Evolutionary conservation across 768 basidiomycete species (phyloP).

Genomic region (Boletus rufocinnamomeus): DNA sequence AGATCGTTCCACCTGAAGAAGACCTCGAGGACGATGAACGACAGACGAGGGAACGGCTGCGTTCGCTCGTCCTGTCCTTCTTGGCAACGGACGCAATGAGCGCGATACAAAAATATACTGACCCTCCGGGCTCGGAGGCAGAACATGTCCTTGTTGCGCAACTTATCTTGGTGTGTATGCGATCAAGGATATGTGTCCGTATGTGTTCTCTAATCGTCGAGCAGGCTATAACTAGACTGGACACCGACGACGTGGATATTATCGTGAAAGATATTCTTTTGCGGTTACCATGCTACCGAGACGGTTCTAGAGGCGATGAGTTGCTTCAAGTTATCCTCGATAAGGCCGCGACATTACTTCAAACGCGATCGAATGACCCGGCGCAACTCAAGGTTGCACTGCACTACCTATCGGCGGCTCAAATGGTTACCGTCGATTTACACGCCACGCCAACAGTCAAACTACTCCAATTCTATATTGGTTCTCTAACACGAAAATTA

Average conservation of each 20-base stretch:
- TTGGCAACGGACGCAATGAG: constrained; percentile 52
- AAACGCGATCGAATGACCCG: constrained; percentile 32
- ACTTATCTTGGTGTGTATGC: constrained; percentile 48
- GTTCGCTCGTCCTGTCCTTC: constrained; percentile 61
- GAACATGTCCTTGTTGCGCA: constrained; percentile 51
- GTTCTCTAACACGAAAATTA: constrained; percentile 44
- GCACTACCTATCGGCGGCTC: constrained; percentile 49
- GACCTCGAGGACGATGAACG: constrained; percentile 58
- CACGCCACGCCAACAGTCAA: constrained; percentile 44
- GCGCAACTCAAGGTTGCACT: constrained; percentile 40
- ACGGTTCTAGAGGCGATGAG: constrained; percentile 37
- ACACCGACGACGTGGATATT: constrained; percentile 41
- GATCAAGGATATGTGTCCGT: background rate
- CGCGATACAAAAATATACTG: constrained; percentile 47
- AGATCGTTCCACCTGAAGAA: constrained; percentile 54
- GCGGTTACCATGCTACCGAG: constrained; percentile 46
- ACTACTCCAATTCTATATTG: constrained; percentile 56
- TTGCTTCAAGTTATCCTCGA: constrained; percentile 44
- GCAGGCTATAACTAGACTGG: constrained; percentile 54
- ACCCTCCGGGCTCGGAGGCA: constrained; percentile 42
- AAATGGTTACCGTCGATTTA: constrained; percentile 44
- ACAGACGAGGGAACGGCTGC: constrained; percentile 55
- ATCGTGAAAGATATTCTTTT: constrained; percentile 58
- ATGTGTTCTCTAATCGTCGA: constrained; percentile 6
- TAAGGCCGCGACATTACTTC: constrained; percentile 38